Percentiles rank a stretch among this genome's conserved stretches.
Evolutionary conservation across 1,139 yeast genomes (phyloP).

Genomic region (Saccharomycopsis crataegensis): DNA sequence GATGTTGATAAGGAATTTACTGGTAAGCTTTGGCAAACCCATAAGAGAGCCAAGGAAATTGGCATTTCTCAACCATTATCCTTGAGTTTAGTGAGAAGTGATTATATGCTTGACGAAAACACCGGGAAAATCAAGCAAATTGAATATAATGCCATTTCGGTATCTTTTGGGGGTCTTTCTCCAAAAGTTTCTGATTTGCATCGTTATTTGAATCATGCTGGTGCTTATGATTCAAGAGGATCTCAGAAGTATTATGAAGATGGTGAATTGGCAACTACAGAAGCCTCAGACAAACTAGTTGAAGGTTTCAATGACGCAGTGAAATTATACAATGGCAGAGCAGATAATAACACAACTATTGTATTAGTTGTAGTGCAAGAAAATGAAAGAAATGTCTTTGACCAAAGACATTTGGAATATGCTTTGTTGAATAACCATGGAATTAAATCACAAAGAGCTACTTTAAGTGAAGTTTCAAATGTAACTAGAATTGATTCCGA

Average conservation of each 20-base stretch:
- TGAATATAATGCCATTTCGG: conserved; percentile 93
- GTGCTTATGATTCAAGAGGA: conserved; percentile 31
- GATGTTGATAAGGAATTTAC: conserved; percentile 70
- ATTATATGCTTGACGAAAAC: conserved; percentile 51
- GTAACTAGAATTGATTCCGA: conserved; percentile 35
- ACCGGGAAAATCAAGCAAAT: conserved; percentile 68
- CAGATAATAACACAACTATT: conserved; percentile 34
- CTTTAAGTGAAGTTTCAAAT: conserved; percentile 51
- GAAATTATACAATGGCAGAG: conserved; percentile 37
- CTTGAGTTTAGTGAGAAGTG: conserved; percentile 84
- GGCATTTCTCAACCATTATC: conserved; percentile 65
- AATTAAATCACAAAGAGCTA: conserved; percentile 55
- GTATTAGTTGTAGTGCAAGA: conserved; percentile 79
- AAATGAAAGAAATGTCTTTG: conserved; percentile 81
- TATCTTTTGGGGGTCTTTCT: conserved; percentile 89
- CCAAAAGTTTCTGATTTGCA: conserved; percentile 75
- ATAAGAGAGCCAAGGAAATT: conserved; percentile 37
- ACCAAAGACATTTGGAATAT: conserved; percentile 80
- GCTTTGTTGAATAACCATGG: conserved; percentile 49
- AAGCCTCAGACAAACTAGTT: conserved; percentile 55
- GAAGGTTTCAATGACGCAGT: conserved; percentile 66
- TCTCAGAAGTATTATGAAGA: conserved; percentile 35
- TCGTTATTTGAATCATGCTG: conserved; percentile 49
- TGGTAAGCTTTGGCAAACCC: conserved; percentile 62
- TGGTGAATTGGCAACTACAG: conserved; percentile 57